Evolutionary conservation across 2,329 filamentous ascomycete genomes (phyloP).

Genomic region (Sporothrix globosa): DNA sequence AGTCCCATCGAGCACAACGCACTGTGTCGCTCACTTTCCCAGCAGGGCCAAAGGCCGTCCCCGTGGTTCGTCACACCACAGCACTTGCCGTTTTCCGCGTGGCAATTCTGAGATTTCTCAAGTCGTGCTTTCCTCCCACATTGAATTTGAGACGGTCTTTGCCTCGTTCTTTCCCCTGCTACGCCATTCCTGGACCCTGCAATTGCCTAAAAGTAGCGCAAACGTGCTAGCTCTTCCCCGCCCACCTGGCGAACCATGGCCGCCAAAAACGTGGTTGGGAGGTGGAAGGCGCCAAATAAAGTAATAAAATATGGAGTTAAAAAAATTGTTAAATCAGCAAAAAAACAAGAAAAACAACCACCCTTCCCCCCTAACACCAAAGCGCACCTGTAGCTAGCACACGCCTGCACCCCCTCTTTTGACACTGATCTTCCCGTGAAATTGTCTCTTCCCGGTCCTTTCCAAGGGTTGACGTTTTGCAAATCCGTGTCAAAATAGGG

Average conservation of each 20-base stretch:
- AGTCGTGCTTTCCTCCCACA: neutral
- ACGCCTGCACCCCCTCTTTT: neutral
- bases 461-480: neutral
- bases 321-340: neutral
- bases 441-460: conserved; percentile 15
- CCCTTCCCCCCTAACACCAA: neutral
- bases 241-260: conserved; percentile 13
- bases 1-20: neutral
- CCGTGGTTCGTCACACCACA: conserved; percentile 24
- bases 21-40: conserved; percentile 7
- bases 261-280: conserved; percentile 18
- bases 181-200: conserved; percentile 21
- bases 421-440: conserved; percentile 1
- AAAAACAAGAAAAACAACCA: neutral
- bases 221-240: conserved; percentile 1
- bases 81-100: conserved; percentile 27
- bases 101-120: conserved; percentile 8
- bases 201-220: conserved; percentile 13
- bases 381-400: neutral
- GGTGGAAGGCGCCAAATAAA: conserved; percentile 3
- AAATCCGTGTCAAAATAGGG: conserved; percentile 10
- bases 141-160: neutral
- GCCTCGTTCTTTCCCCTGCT: neutral
- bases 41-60: conserved; percentile 7
- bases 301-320: neutral